Evolutionary conservation across 495 filamentous ascomycete species (phyloP).

Genomic region (Annulohypoxylon maeteangense): DNA sequence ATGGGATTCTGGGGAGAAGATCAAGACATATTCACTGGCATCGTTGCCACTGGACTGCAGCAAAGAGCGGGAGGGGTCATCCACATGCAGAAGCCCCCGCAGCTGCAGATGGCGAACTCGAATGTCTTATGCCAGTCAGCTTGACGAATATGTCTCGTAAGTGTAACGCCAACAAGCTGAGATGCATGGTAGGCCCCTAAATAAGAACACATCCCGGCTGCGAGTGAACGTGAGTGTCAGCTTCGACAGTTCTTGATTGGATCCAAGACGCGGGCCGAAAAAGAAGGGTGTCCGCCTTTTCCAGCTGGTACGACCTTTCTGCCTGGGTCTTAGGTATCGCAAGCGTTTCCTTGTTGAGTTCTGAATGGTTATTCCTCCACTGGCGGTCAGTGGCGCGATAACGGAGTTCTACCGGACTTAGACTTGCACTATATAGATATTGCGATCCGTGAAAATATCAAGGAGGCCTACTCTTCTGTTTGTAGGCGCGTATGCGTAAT

Average conservation of each 20-base stretch:
- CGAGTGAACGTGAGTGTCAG: slow-evolving; percentile 11
- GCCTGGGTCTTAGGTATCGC: slow-evolving; percentile 10
- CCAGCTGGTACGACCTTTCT: slow-evolving; percentile 25
- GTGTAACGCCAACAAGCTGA: slow-evolving; percentile 35
- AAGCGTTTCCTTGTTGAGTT: slow-evolving; percentile 13
- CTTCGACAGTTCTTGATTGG: slow-evolving; percentile 29
- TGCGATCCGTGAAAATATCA: neutral
- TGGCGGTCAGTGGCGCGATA: slow-evolving; percentile 2
- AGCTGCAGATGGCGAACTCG: slow-evolving; percentile 27
- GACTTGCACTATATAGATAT: neutral
- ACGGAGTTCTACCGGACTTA: slow-evolving; percentile 12
- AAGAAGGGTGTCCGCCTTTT: slow-evolving; percentile 36
- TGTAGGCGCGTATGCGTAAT: neutral
- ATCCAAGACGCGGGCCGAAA: neutral
- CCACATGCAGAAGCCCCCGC: slow-evolving; percentile 25
- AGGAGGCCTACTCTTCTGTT: neutral
- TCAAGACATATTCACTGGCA: slow-evolving; percentile 26
- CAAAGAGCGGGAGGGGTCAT: slow-evolving; percentile 25
- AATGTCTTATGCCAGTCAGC: slow-evolving; percentile 27
- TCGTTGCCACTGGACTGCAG: slow-evolving; percentile 11
- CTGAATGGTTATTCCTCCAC: slow-evolving; percentile 15
- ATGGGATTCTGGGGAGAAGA: slow-evolving; percentile 36
- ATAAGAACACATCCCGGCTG: slow-evolving; percentile 13
- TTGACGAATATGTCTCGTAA: slow-evolving; percentile 26
- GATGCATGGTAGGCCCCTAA: slow-evolving; percentile 36